Evolutionary conservation across 2,329 filamentous ascomycete genomes (phyloP), one percentile per base, ranked within the genome.

Genomic region (Periconia sp.): DNA sequence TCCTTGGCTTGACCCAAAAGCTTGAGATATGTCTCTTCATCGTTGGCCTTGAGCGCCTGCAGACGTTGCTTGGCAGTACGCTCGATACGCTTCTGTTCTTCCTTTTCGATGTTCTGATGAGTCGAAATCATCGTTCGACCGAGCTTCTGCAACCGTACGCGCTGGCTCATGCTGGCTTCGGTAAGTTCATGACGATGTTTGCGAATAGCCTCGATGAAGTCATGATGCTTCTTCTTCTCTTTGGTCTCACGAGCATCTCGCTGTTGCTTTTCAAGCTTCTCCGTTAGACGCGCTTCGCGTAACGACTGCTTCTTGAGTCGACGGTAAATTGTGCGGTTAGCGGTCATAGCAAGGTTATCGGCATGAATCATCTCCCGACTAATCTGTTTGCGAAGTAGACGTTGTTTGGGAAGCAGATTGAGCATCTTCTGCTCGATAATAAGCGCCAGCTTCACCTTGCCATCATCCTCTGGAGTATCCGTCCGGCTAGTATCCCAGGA

Each of bases 201-300:
- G 62, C 91, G 83, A 49, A 99, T 91, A 35, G 92, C 89, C 59
- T 91, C 87, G 54, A 99, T 82, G 75, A 96, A 96, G 72, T 97
- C 93, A 56, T 83, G 85, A 70, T 97, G 93, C 78, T 95, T 96
- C 85, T 96, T 94, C 86, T 96, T 96, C 78, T 99, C 94, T 58
- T 95, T 90, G 61, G 90, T 91, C 78, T 97, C 93, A 54, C 94
- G 90, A 41, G 92, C 93, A 74, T 97, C 93, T 53, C 94, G 91
- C 73, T 99, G 94, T 74, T 99, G 92, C 79, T 97, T 97, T 84
- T 99, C 94, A 1, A 99, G 85, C 76, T 97, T 99, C 83, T 99
- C 94, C 0, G 94, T 99, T 61, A 99, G 95, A 53, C 93, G 89
- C 52, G 94, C 94, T 77, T 99, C 94, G 35, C 93, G 88, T 47